Conservation (phyloP, 352 stramenopile species). For the Globisporangium solare region DNA sequence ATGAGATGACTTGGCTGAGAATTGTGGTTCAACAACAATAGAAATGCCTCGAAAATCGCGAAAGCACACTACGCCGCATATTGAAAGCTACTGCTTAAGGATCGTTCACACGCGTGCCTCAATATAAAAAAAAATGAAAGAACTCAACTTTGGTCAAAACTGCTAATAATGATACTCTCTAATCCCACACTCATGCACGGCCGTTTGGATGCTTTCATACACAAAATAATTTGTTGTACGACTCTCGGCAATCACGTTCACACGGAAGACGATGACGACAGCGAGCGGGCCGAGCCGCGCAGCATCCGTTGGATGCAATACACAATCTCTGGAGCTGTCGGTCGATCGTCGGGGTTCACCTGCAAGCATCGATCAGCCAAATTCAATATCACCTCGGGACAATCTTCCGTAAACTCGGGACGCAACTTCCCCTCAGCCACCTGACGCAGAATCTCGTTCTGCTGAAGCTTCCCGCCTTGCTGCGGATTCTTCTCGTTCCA, state of each 20-base stretch:
- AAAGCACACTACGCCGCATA: too few relatives aligned
- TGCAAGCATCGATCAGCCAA: conserved; percentile 28
- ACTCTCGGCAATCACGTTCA: neutral
- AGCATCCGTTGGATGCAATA: conserved; percentile 17
- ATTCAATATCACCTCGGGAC: conserved; percentile 24
- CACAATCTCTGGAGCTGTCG: conserved; percentile 23
- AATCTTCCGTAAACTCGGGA: conserved; percentile 25
- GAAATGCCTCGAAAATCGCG: too few relatives aligned
- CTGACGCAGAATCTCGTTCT: conserved; percentile 32
- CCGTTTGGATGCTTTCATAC: neutral
- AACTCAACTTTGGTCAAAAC: too few relatives aligned
- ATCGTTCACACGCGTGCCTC: too few relatives aligned
- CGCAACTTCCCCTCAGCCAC: conserved; percentile 28
- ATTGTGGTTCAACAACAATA: neutral
- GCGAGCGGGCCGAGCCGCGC: neutral
- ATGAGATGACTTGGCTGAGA: neutral
- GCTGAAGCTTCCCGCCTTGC: conserved; percentile 26
- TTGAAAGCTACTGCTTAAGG: too few relatives aligned
- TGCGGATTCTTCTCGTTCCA: conserved; percentile 51
- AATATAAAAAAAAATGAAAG: too few relatives aligned
- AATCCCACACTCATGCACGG: too few relatives aligned
- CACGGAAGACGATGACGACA: neutral
- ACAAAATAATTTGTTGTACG: neutral
- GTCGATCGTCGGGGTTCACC: conserved; percentile 21
- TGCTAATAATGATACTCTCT: too few relatives aligned